Evolutionary conservation across 2,329 filamentous ascomycete species (phyloP).

Genomic region (Sporothrix schenckii): DNA sequence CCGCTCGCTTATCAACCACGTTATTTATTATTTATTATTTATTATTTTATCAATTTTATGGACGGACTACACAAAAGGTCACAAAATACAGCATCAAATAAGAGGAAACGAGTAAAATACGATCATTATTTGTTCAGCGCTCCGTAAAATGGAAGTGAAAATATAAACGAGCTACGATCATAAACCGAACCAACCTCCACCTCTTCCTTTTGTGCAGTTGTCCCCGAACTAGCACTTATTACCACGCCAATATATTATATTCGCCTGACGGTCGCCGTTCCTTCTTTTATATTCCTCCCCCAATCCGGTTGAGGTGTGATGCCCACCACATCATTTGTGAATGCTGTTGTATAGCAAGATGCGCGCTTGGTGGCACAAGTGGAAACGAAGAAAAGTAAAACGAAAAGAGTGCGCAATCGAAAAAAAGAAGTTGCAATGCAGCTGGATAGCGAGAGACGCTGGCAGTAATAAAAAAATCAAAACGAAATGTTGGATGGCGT

Average conservation of each 20-base stretch:
- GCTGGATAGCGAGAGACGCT: neutral
- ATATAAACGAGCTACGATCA: slow-evolving; percentile 18
- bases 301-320: neutral
- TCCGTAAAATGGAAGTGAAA: neutral
- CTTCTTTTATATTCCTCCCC: neutral
- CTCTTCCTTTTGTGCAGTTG: neutral
- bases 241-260: neutral
- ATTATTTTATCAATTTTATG: neutral
- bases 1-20: no score
- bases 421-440: slow-evolving; percentile 7
- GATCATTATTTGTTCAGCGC: neutral
- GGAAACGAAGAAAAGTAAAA: neutral
- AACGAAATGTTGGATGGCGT: neutral
- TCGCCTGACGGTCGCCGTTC: no score
- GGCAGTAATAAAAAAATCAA: neutral
- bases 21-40: no score
- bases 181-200: neutral
- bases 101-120: neutral
- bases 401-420: neutral
- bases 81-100: neutral
- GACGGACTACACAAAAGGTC: neutral
- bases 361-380: neutral
- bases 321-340: neutral
- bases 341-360: neutral
- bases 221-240: neutral